A percentile compares a stretch with the other conserved stretches of the same genome.
phyloP scores from a whole-genome alignment of 768 basidiomycete genomes.

The Phaffia tasmanica region DNA sequence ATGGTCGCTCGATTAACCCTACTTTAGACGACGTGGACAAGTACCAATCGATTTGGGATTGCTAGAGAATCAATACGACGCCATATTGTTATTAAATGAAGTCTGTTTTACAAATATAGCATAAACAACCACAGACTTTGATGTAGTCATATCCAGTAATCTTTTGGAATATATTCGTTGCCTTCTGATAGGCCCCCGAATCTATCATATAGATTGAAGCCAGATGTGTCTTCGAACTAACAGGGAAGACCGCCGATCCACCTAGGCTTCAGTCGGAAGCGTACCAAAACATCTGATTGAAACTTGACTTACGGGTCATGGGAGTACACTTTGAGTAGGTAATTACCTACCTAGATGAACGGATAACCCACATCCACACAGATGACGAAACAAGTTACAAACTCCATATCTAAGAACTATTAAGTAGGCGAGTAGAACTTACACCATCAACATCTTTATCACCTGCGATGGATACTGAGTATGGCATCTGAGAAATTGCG shows the following conservation, averaged over 20 bases:
- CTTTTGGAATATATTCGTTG: constrained; percentile 34
- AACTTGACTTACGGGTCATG: constrained; percentile 59
- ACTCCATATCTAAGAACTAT: background rate
- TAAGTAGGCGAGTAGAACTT: constrained; percentile 17
- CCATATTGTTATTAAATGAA: background rate
- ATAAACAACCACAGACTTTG: constrained; percentile 42
- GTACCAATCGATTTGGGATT: constrained; percentile 81
- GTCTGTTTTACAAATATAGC: constrained; percentile 1
- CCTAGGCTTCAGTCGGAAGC: background rate
- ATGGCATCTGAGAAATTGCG: constrained; percentile 50
- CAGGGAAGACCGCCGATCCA: background rate
- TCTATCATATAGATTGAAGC: constrained; percentile 85
- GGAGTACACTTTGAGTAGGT: constrained; percentile 71
- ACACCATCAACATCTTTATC: constrained; percentile 76
- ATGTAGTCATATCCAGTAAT: constrained; percentile 70
- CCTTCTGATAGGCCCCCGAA: constrained; percentile 57
- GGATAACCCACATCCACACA: no score
- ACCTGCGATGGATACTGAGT: constrained; percentile 67
- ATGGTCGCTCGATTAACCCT: constrained; percentile 66
- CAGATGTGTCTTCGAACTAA: constrained; percentile 73
- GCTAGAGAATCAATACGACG: constrained; percentile 35
- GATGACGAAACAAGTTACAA: background rate
- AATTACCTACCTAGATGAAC: constrained; percentile 10
- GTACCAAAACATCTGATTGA: background rate
- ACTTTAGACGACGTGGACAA: constrained; percentile 64